These are phyloP conservation scores for Vitis rotundifolia DNA, from an alignment of 164 flowering plant genomes.

Conservation along the genomic window DNA sequence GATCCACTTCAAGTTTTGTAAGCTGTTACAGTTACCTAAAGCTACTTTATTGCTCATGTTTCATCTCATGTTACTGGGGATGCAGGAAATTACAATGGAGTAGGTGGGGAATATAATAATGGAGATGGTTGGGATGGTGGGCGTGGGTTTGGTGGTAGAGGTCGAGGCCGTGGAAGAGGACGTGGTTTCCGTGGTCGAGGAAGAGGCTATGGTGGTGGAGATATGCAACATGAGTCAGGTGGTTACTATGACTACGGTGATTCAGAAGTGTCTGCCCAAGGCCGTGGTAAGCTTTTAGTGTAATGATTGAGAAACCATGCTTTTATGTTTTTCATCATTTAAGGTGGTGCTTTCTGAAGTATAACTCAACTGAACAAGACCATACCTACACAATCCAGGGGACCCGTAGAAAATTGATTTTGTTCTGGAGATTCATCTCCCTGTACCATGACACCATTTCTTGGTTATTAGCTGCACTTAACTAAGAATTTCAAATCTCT, in stretches of 20 bases:
- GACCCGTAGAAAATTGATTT: too few relatives aligned
- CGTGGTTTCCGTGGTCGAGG: conserved; percentile 20
- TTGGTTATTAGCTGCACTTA: too few relatives aligned
- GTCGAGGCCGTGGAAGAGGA: conserved; percentile 15
- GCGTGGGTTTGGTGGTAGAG: conserved; percentile 20
- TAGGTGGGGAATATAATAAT: conserved; percentile 2
- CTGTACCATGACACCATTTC: too few relatives aligned
- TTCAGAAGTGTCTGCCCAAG: conserved; percentile 10
- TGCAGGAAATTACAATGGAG: conserved; percentile 18
- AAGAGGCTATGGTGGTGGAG: conserved; percentile 20
- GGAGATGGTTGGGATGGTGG: conserved; percentile 22
- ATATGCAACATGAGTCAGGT: conserved; percentile 15
- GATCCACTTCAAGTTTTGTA: too few relatives aligned
- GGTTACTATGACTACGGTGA: conserved; percentile 25
- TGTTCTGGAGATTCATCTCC: too few relatives aligned
- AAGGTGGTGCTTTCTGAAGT: neutral
- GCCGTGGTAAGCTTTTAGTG: conserved; percentile 15
- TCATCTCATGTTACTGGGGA: neutral
- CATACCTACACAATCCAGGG: too few relatives aligned
- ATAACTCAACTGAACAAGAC: too few relatives aligned
- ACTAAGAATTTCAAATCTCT: too few relatives aligned
- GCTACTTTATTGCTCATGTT: too few relatives aligned
- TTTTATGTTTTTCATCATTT: neutral
- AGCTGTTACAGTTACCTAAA: too few relatives aligned
- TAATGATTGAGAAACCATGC: neutral